Evolutionary conservation across 345 rosid genomes (phyloP).

Genomic region (Lumnitzera racemosa): DNA sequence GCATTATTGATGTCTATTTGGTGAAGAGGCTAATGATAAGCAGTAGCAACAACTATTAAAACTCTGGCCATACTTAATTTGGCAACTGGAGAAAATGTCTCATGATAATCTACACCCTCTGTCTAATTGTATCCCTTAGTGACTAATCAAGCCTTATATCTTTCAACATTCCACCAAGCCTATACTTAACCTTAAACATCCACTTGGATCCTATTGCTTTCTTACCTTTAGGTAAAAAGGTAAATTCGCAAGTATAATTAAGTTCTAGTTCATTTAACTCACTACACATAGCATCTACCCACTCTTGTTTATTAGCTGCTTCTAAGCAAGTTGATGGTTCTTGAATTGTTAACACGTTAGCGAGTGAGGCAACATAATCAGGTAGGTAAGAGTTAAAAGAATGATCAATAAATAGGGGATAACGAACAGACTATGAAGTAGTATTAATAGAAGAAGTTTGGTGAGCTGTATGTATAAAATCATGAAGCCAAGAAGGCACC

Average conservation of each 20-base stretch:
- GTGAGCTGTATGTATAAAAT: too few species aligned
- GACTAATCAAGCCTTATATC: background rate
- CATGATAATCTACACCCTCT: background rate
- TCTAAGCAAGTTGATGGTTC: background rate
- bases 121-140: background rate
- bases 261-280: background rate
- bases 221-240: background rate
- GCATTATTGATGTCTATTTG: background rate
- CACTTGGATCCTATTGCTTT: background rate
- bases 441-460: too few species aligned
- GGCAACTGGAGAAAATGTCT: background rate
- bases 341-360: background rate
- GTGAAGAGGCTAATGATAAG: background rate
- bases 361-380: background rate
- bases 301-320: background rate
- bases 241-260: background rate
- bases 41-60: background rate
- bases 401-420: too few species aligned
- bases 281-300: background rate
- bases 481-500: too few species aligned
- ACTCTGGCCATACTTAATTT: background rate
- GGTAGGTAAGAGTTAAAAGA: too few species aligned
- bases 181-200: background rate
- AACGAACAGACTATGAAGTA: too few species aligned
- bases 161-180: background rate